Base-by-base conservation (phyloP, 2,329 filamentous ascomycete species). In the Cryphonectria parasitica region DNA sequence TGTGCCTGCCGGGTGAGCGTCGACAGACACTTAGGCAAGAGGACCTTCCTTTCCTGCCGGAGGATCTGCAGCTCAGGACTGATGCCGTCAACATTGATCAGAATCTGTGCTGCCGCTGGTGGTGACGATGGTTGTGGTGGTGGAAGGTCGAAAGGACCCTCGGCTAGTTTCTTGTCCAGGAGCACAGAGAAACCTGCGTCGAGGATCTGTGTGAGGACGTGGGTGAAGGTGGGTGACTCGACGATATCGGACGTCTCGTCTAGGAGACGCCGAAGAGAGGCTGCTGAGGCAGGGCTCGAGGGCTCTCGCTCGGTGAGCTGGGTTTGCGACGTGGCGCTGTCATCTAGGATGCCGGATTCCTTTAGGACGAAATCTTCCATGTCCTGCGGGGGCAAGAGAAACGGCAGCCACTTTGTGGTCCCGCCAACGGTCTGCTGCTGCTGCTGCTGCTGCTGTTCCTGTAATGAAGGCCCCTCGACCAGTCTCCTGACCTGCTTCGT, bases 241-340 rank as follows among this genome's bases (percentile, higher is more conserved):
- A 98, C 91, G 34, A 99, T 88, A 79, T 99, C 96, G 54, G 95
- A 93, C 1, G 96, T 98, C 83, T 99, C 96, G 79, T 99, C 95
- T 1, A 99, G 88, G 28, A 99, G 88, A 70, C 92, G 91, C 69
- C 95, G 90, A 69, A 99, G 88, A 1, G 90, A 88, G 8, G 82
- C 79, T 15, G 85, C 79, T n/a, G 87, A 85, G n/a, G 82, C 76
- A 2, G 83, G 77, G 3, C 80, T 76, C 10, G 80, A 77, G 3
- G 80, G 71, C 5, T 69, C 58, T 36, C 64, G 25, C 68, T 41
- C 58, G 25, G 17, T 25, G 28, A n/a, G 15, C n/a, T 73, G 72
- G 49, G 73, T 67, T 73, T 72, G 70, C 19, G 80, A 73, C 77
- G 80, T 61, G 76, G 83, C 74, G 80, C 80, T 78, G 71, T 88